Base-by-base conservation (phyloP, 1,284 basidiomycete species). In the Cryptococcus sp. region DNA sequence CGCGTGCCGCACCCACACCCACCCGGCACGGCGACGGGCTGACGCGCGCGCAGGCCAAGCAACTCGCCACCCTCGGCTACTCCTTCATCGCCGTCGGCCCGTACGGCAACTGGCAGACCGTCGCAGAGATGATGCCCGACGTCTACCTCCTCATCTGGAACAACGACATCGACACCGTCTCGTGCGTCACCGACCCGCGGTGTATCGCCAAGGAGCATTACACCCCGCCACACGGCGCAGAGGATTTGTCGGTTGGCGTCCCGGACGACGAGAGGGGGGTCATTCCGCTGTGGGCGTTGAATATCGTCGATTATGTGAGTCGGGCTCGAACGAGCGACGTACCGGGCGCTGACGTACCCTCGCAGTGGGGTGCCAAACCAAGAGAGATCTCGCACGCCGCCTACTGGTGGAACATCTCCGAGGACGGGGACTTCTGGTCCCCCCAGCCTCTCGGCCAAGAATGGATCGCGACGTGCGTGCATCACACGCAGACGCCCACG, bases 181-280 rank as follows among this genome's bases (percentile, higher is more conserved):
- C 68, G 3, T 77, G 75, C 54, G 50, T 70, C 9, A 68, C 63
- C 21, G 73, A 77, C 51, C 73, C 75, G 2, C 65, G 69, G 15
- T 77, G 75, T 52, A 56, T 72, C 15, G 65, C 69, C 1, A 63
- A 64, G 12, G 67, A 69, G 35, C 67, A 73, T 47, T 76, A 71
- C 56, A 45, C 55, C 21, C 65, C 70, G 6, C 63, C 68, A 21
- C 53, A 58, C 8, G 56, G 52, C 16, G 57, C 43, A 11, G 50
- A 60, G 44, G 65, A 73, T 52, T 55, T 69, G 49, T 58, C 52
- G 18, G 37, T 61, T 9, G 53, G 46, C 11, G 50, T 75, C 2
- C 66, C 68, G 9, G 57, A 66, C 16, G 60, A 67, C 13, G 69
- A 73, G 51, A 52, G 62, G 12, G 71, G 73, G 2, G 59, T 57